Conservation (phyloP, 2,329 filamentous ascomycete species). For the Neoascochyta sp. region DNA sequence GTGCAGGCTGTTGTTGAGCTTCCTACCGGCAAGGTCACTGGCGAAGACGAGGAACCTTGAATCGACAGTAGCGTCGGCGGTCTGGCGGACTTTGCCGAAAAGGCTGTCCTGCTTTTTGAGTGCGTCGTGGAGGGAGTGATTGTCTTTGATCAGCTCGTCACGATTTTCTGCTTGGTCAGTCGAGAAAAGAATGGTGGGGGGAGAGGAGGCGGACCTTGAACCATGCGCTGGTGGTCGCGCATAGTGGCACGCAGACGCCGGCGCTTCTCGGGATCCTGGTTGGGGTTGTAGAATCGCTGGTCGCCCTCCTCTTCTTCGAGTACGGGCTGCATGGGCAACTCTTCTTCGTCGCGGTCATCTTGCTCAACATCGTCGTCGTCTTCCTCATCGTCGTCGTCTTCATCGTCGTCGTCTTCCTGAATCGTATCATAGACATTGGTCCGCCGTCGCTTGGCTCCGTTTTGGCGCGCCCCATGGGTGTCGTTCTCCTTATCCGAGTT, state of each 20-base stretch:
- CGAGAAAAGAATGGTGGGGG: too few relatives aligned
- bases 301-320: conserved; percentile 28
- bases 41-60: conserved; percentile 78
- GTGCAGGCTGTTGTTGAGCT: conserved; percentile 68
- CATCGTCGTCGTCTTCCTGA: conserved; percentile 21
- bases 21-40: conserved; percentile 75
- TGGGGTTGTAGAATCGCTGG: conserved; percentile 66
- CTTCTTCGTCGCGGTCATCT: conserved; percentile 14
- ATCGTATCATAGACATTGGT: conserved; percentile 35
- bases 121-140: conserved; percentile 62
- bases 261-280: conserved; percentile 73
- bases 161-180: conserved; percentile 67
- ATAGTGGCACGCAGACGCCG: conserved; percentile 66
- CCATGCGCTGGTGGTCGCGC: conserved; percentile 60
- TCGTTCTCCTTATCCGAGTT: conserved; percentile 48
- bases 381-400: conserved; percentile 9
- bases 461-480: conserved; percentile 22
- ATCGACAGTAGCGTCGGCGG: conserved; percentile 85
- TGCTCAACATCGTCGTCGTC: conserved; percentile 13
- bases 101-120: conserved; percentile 64
- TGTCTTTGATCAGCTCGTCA: conserved; percentile 65
- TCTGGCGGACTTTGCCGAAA: conserved; percentile 73
- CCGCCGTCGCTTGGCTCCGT: conserved; percentile 46
- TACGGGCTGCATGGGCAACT: conserved; percentile 6
- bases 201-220: conserved; percentile 53